Evolutionary conservation across 306 rosid genomes (phyloP).

Genomic region (Oxytropis ochrocephala): DNA sequence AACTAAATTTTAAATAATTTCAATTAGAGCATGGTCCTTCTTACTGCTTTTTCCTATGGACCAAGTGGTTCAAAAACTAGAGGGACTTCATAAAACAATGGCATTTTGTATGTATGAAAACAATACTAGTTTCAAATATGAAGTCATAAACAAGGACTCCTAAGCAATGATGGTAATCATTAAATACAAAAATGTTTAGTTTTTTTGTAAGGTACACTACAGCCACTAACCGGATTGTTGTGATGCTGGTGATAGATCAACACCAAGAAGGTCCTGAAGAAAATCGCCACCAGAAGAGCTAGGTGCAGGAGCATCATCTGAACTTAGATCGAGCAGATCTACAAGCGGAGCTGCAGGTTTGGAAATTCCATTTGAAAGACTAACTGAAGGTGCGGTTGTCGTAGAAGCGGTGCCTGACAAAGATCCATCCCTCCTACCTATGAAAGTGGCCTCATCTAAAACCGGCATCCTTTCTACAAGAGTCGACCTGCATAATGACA

Average conservation of each 20-base stretch:
- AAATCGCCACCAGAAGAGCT: constrained; percentile 76
- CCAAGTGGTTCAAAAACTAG: constrained; percentile 3
- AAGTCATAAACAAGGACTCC: background rate
- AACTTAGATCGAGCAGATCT: constrained; percentile 80
- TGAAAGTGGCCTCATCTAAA: constrained; percentile 79
- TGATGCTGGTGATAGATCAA: constrained; percentile 51
- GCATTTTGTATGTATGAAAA: background rate
- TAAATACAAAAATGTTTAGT: background rate
- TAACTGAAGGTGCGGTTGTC: constrained; percentile 49
- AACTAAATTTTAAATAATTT: background rate
- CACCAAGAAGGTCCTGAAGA: constrained; percentile 93
- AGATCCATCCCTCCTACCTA: constrained; percentile 71
- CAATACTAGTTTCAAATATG: background rate
- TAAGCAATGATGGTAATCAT: constrained; percentile 11
- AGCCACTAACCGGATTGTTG: constrained; percentile 66
- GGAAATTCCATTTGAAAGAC: constrained; percentile 72
- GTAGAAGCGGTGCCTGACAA: constrained; percentile 48
- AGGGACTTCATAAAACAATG: constrained; percentile 4
- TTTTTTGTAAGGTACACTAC: background rate
- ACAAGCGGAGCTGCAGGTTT: constrained; percentile 74
- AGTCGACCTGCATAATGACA: constrained; percentile 49
- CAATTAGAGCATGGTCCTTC: background rate
- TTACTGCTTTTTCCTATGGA: background rate
- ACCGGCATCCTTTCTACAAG: constrained; percentile 98
- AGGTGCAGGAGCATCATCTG: constrained; percentile 75